These are phyloP conservation scores for Amanita thiersii DNA, from an alignment of 768 basidiomycete species.

Conservation along the genomic window DNA sequence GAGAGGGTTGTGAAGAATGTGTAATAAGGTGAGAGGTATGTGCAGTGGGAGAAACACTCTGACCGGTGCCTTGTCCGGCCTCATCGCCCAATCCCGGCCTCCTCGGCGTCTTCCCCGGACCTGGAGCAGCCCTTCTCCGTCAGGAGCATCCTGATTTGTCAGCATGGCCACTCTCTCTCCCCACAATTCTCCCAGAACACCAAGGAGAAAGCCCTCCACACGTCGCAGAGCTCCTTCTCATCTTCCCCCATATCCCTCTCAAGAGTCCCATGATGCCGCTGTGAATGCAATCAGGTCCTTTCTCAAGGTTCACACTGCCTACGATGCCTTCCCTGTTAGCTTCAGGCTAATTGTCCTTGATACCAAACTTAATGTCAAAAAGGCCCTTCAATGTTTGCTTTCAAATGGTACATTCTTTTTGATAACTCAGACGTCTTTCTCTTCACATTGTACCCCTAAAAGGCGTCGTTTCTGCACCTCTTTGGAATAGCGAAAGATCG, in stretches of 20 bases:
- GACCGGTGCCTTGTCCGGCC: background rate
- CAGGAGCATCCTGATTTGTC: background rate
- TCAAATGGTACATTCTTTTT: constrained; percentile 51
- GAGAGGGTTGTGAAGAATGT: constrained; percentile 1
- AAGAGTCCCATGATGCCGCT: constrained; percentile 65
- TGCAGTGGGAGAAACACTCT: background rate
- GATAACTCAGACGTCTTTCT: constrained; percentile 6
- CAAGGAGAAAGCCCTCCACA: constrained; percentile 49
- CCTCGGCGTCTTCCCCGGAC: background rate
- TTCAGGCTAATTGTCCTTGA: constrained; percentile 96
- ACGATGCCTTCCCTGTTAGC: constrained; percentile 96
- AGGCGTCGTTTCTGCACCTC: constrained; percentile 97
- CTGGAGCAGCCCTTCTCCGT: background rate
- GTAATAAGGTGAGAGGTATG: background rate
- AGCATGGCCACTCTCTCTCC: constrained; percentile 45
- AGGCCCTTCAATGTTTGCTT: constrained; percentile 81
- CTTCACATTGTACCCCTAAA: constrained; percentile 9
- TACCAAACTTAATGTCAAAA: constrained; percentile 92
- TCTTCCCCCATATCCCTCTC: constrained; percentile 41
- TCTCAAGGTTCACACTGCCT: constrained; percentile 79
- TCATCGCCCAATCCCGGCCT: background rate
- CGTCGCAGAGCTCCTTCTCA: constrained; percentile 53
- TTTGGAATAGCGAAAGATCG: constrained; percentile 95
- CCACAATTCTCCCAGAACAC: constrained; percentile 35
- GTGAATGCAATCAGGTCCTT: constrained; percentile 67